Conservation (phyloP, 306 rosid genomes). For the Citrullus mucosospermus region DNA sequence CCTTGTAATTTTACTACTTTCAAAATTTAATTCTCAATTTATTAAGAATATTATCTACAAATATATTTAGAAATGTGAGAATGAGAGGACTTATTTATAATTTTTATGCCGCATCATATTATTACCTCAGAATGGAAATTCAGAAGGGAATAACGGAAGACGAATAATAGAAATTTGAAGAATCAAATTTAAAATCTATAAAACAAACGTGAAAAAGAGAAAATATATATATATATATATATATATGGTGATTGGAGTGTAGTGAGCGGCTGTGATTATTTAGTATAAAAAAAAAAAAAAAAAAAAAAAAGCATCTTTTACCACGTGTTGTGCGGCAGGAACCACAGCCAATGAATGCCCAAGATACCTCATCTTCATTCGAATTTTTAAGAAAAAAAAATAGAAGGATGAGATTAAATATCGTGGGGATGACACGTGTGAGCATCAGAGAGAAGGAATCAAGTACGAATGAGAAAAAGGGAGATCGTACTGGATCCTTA, state of each 20-base stretch:
- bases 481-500: conserved; percentile 5
- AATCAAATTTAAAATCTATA: not conserved
- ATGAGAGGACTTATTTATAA: too few species aligned
- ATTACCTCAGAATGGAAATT: too few species aligned
- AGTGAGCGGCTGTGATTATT: not conserved
- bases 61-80: too few species aligned
- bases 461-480: not conserved
- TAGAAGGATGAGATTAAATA: not conserved
- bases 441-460: not conserved
- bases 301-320: not conserved
- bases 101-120: too few species aligned
- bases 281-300: not conserved
- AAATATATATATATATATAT: too few species aligned
- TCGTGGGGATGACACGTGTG: not conserved
- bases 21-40: too few species aligned
- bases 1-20: too few species aligned
- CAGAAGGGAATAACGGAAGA: not conserved
- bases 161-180: not conserved
- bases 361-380: conserved; percentile 3
- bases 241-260: not conserved
- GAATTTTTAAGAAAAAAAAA: not conserved
- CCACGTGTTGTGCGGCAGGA: not conserved
- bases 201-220: not conserved
- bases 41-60: too few species aligned
- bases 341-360: not conserved